Evolutionary conservation across 2,329 filamentous ascomycete genomes (phyloP), one percentile per base, ranked within the genome.

Genomic region (Talaromyces amestolkiae): DNA sequence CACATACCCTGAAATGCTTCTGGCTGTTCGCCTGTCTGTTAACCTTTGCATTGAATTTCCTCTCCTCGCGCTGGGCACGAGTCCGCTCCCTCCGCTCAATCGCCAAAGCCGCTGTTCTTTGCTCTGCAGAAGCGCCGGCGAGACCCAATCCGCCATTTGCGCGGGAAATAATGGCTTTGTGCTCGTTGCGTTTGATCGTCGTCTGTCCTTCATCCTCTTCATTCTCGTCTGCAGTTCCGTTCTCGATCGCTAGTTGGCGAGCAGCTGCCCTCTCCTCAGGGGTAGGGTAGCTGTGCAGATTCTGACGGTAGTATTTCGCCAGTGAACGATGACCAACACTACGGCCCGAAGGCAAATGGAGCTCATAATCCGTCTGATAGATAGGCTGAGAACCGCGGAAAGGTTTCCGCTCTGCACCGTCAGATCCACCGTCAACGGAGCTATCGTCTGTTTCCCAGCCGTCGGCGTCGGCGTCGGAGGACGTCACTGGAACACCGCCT

Each of bases 391-490:
- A 77, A 70, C 89, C 86, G 70, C 91, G 90, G 79, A 96, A 90
- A 1, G 91, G 93, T 89, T 60, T 83, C 86, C 70, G 60, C 45
- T 90, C 89, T 68, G 97, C 92, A 3, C 22, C 49, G 63, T 91
- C 91, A 0, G 92, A 95, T 13, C 35, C 35, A 37, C 5, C 19
- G 69, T 93, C 92, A 41, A 96, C 84, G 11, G 91, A 93, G 69
- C 90, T 93, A 76, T 97, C 95, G 76, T 98, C 95, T 0, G 93
- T 97, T 79, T 99, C 95, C 94, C 95, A 98, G 53, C 92, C 93
- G 51, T 94, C 92, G 6, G 89, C 85, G n/a, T 85, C 86, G 7
- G 78, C 81, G 39, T 81, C 81, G 37, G 64, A 66, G 64, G 60
- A 59, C 13, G 64, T 59, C 2, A 75, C 87, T 13, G 65, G 62